Conservation (phyloP, 768 basidiomycete species). For the Tulasnella calospora region DNA sequence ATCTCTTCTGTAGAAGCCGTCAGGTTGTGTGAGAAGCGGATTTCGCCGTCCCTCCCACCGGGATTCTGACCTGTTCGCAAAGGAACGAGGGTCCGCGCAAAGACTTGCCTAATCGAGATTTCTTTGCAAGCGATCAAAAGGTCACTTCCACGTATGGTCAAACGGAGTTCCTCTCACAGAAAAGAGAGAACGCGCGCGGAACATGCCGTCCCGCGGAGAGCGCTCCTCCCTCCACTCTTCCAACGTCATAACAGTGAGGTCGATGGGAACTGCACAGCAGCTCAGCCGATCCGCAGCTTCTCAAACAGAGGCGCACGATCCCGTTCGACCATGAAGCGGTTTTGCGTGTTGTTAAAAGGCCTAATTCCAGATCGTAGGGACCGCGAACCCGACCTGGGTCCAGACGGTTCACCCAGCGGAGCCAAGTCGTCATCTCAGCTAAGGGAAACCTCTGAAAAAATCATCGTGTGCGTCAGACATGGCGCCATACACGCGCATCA, state of each 20-base stretch:
- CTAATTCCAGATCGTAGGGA: not conserved
- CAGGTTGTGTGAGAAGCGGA: not conserved
- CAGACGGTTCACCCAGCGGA: not conserved
- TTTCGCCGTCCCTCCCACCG: not conserved
- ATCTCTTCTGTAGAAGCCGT: not conserved
- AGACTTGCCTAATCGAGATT: not conserved
- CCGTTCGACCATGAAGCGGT: not conserved
- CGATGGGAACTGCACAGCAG: not conserved
- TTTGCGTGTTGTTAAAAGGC: not conserved
- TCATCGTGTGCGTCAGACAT: not conserved
- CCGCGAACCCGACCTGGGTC: not conserved
- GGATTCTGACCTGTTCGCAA: not conserved
- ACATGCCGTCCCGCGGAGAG: not conserved
- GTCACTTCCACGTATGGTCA: not conserved
- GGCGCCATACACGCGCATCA: not conserved
- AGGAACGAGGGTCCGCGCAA: not conserved
- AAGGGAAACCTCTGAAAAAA: not conserved
- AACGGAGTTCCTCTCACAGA: not conserved
- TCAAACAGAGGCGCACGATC: not conserved
- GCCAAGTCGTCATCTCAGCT: constrained; percentile 4
- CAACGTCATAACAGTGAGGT: constrained; percentile 1
- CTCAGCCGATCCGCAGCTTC: constrained; percentile 3
- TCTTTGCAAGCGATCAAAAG: not conserved
- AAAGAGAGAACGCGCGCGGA: not conserved
- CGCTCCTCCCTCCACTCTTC: not conserved